Conservation (phyloP, 2,329 filamentous ascomycete genomes). For the Pseudogymnoascus sp. region DNA sequence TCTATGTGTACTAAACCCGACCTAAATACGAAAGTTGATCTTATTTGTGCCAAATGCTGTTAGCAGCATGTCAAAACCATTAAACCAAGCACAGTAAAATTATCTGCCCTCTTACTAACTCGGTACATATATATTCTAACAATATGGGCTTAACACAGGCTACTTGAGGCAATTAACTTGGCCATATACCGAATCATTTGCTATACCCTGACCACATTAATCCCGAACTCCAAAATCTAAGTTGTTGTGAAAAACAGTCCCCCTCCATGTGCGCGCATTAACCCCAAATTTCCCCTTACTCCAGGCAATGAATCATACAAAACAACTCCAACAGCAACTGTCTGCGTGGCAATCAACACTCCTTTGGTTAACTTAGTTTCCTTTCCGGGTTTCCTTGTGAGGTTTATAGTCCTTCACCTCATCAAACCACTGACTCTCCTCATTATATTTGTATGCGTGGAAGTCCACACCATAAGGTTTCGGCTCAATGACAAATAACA, state of each 20-base stretch:
- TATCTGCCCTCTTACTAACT: not conserved
- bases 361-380: conserved; percentile 14
- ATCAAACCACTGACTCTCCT: conserved; percentile 69
- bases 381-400: conserved; percentile 38
- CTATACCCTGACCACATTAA: not conserved
- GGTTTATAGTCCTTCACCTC: conserved; percentile 79
- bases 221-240: not conserved
- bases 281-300: not conserved
- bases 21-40: not conserved
- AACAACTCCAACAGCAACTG: not conserved
- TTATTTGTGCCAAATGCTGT: not conserved
- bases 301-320: not conserved
- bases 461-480: conserved; percentile 98
- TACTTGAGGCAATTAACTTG: not conserved
- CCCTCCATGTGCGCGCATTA: not conserved
- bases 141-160: not conserved
- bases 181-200: not conserved
- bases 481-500: conserved; percentile 90
- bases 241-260: not conserved
- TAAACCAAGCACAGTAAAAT: not conserved
- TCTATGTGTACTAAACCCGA: too few species aligned
- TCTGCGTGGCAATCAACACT: not conserved
- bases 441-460: conserved; percentile 88
- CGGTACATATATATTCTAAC: not conserved
- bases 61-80: not conserved